Percentiles rank a stretch among this genome's conserved stretches.
Evolutionary conservation across 441 rosid genomes (phyloP).

Genomic region (Brassica balearica): DNA sequence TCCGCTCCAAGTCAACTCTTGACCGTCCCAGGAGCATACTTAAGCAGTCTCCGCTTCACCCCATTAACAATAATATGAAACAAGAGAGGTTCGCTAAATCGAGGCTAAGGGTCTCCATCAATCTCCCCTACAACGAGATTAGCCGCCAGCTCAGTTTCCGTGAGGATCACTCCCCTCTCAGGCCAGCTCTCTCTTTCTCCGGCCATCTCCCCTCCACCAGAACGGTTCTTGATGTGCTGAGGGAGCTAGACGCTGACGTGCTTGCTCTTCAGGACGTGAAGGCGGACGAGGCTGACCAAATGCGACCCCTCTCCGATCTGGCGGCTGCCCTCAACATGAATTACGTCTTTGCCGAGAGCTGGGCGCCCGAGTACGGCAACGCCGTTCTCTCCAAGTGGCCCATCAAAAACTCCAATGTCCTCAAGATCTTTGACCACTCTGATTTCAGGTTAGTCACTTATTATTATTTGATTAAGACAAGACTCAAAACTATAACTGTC

Average conservation of each 20-base stretch:
- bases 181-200: conserved; percentile 44
- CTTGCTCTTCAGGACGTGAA: conserved; percentile 91
- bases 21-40: conserved; percentile 86
- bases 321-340: conserved; percentile 86
- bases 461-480: not conserved
- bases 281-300: conserved; percentile 92
- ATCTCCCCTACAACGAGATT: conserved; percentile 94
- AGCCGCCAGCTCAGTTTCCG: conserved; percentile 65
- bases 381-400: conserved; percentile 93
- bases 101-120: conserved; percentile 86
- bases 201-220: conserved; percentile 50
- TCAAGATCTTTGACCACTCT: conserved; percentile 80
- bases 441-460: conserved; percentile 70
- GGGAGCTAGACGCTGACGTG: conserved; percentile 82
- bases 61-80: conserved; percentile 46
- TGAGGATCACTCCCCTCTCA: conserved; percentile 50
- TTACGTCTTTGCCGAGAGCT: conserved; percentile 93
- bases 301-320: conserved; percentile 92
- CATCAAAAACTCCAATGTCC: conserved; percentile 68
- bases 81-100: conserved; percentile 69
- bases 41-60: conserved; percentile 64
- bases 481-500: conserved; percentile 2
- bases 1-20: conserved; percentile 56
- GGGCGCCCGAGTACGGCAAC: conserved; percentile 99
- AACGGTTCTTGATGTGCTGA: conserved; percentile 75